These are phyloP conservation scores for Blumeria hordei DNA, from an alignment of 2,329 filamentous ascomycete species.

Conservation along the genomic window DNA sequence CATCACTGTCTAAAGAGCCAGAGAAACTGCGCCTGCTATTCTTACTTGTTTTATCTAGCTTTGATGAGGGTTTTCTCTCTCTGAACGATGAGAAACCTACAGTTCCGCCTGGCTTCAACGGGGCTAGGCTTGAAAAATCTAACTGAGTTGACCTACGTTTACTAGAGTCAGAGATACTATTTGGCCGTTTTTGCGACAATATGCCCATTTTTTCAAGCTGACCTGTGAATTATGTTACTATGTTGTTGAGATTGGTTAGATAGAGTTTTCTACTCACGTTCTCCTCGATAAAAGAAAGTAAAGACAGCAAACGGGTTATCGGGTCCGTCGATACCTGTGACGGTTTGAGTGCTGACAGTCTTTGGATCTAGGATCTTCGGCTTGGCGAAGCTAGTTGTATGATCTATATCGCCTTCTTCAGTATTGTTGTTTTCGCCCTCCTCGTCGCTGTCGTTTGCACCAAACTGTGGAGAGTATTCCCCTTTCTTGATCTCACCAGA, in stretches of 20 bases:
- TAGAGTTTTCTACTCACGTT: constrained; percentile 37
- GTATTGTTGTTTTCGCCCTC: constrained; percentile 23
- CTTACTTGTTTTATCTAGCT: constrained; percentile 34
- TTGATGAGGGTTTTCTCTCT: constrained; percentile 34
- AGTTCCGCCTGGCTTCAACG: constrained; percentile 65
- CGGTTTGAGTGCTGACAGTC: constrained; percentile 93
- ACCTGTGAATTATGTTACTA: constrained; percentile 24
- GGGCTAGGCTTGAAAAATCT: constrained; percentile 65
- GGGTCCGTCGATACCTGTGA: constrained; percentile 91
- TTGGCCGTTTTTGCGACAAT: constrained; percentile 40
- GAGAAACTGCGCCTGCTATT: constrained; percentile 33
- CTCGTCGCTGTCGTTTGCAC: constrained; percentile 87
- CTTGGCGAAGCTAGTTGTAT: constrained; percentile 94
- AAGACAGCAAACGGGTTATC: constrained; percentile 93
- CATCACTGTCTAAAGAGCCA: constrained; percentile 24
- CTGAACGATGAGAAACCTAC: constrained; percentile 80
- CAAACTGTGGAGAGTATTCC: constrained; percentile 93
- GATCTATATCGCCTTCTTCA: constrained; percentile 66
- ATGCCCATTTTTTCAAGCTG: constrained; percentile 97
- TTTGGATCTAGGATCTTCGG: constrained; percentile 90
- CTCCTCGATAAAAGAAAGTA: constrained; percentile 91
- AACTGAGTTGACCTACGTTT: constrained; percentile 66
- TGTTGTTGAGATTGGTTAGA: neutral
- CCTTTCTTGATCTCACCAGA: constrained; percentile 95
- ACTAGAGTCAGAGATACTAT: constrained; percentile 31